These are phyloP conservation scores for Elymus sibiricus DNA, from an alignment of 176 grass and related monocot species.

Conservation along the genomic window DNA sequence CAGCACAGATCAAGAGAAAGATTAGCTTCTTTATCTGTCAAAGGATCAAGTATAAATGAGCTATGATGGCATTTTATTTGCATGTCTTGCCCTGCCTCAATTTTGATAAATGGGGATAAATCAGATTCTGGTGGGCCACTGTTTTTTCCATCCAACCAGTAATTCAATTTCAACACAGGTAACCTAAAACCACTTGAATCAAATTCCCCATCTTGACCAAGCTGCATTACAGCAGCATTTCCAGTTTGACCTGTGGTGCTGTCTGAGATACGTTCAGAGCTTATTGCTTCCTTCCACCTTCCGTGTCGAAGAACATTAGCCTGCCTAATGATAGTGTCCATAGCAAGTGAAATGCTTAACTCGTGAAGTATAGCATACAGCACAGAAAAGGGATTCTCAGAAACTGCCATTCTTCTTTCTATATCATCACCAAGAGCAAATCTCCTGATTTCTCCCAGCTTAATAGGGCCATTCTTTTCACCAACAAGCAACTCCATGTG, in stretches of 20 bases:
- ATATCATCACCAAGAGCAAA: slow-evolving; percentile 94
- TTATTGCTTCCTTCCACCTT: slow-evolving; percentile 95
- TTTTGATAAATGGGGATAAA: slow-evolving; percentile 83
- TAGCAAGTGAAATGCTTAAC: slow-evolving; percentile 83
- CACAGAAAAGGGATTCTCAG: slow-evolving; percentile 73
- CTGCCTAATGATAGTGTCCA: slow-evolving; percentile 86
- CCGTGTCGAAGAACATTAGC: slow-evolving; percentile 63
- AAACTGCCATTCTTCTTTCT: slow-evolving; percentile 87
- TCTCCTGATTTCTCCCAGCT: slow-evolving; percentile 73
- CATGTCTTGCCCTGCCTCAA: slow-evolving; percentile 71
- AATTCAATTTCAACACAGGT: slow-evolving; percentile 78
- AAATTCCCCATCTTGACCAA: slow-evolving; percentile 66
- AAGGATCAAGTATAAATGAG: slow-evolving; percentile 89
- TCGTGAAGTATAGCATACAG: slow-evolving; percentile 87
- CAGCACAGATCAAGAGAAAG: slow-evolving; percentile 77
- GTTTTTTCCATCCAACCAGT: slow-evolving; percentile 85
- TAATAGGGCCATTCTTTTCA: slow-evolving; percentile 73
- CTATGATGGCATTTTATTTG: slow-evolving; percentile 82
- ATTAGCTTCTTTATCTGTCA: slow-evolving; percentile 86
- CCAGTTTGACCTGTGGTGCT: slow-evolving; percentile 46
- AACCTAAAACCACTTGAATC: slow-evolving; percentile 63
- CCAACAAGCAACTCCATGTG: slow-evolving; percentile 90
- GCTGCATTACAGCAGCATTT: slow-evolving; percentile 44
- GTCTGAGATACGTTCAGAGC: slow-evolving; percentile 68
- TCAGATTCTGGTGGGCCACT: slow-evolving; percentile 49